A percentile compares a stretch with the other conserved stretches of the same genome.
phyloP scores from a whole-genome alignment of 176 grass and related monocot genomes.

The Alloteropsis semialata region DNA sequence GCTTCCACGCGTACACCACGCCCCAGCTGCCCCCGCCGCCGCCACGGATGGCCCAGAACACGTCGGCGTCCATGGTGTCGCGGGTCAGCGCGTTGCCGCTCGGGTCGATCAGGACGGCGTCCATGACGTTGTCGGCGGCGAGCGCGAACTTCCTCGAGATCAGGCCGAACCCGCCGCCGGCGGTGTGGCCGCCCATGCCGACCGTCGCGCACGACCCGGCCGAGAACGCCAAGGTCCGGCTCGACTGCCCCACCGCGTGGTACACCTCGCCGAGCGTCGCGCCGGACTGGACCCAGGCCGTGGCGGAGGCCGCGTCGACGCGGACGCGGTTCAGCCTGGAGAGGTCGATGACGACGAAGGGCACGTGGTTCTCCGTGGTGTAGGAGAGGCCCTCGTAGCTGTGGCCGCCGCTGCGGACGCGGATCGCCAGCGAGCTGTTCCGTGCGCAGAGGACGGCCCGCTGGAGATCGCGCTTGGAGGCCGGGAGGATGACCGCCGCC shows the following conservation, averaged over 20 bases:
- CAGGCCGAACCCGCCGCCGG: conserved; percentile 69
- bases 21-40: conserved; percentile 85
- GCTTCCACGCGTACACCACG: conserved; percentile 73
- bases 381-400: conserved; percentile 82
- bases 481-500: conserved; percentile 37
- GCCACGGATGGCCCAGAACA: conserved; percentile 73
- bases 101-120: conserved; percentile 40
- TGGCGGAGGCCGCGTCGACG: conserved; percentile 28
- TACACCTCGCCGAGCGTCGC: conserved; percentile 72
- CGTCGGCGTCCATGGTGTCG: conserved; percentile 43
- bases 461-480: conserved; percentile 24
- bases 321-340: conserved; percentile 37
- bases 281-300: conserved; percentile 58
- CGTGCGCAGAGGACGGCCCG: conserved; percentile 33
- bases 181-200: conserved; percentile 41
- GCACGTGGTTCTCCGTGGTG: conserved; percentile 30
- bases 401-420: conserved; percentile 66
- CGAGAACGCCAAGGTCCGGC: conserved; percentile 36
- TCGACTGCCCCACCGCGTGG: conserved; percentile 26
- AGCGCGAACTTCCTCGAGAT: conserved; percentile 52
- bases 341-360: conserved; percentile 62
- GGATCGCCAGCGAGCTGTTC: conserved; percentile 31
- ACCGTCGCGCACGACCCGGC: conserved; percentile 56
- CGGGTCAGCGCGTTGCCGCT: neutral
- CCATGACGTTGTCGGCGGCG: conserved; percentile 63